phyloP scores from a whole-genome alignment of 208 protist species.

The Crithidia expoeki region DNA sequence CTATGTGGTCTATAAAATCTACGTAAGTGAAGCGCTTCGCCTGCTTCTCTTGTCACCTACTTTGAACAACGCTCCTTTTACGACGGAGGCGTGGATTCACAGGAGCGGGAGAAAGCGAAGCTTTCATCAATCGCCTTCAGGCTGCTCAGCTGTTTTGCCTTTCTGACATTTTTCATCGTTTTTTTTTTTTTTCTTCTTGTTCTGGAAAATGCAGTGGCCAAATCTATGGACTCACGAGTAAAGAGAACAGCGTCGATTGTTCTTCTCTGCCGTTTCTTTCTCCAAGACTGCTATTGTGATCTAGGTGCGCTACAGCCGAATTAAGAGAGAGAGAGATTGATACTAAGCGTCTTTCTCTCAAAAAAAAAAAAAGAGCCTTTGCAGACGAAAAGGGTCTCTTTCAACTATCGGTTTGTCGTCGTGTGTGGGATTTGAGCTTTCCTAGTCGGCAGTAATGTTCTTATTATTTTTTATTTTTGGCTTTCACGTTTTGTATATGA shows the following conservation, averaged over 20 bases:
- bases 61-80: background rate
- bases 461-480: no score
- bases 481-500: constrained; percentile 21
- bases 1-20: constrained; percentile 9
- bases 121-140: background rate
- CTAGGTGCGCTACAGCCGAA: no score
- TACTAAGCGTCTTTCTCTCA: background rate
- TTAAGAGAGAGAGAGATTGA: background rate
- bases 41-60: background rate
- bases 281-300: no score
- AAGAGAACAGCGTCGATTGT: background rate
- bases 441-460: background rate
- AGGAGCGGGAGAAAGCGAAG: background rate
- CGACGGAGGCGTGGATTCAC: no score
- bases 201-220: background rate
- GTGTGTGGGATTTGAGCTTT: constrained; percentile 3
- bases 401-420: constrained; percentile 29
- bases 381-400: background rate
- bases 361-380: background rate
- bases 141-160: background rate
- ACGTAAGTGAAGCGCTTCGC: background rate
- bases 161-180: background rate
- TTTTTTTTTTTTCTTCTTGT: background rate
- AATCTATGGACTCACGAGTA: background rate
- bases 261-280: constrained; percentile 26